phyloP scores from a whole-genome alignment of 306 rosid species.

The Rosa persica region DNA sequence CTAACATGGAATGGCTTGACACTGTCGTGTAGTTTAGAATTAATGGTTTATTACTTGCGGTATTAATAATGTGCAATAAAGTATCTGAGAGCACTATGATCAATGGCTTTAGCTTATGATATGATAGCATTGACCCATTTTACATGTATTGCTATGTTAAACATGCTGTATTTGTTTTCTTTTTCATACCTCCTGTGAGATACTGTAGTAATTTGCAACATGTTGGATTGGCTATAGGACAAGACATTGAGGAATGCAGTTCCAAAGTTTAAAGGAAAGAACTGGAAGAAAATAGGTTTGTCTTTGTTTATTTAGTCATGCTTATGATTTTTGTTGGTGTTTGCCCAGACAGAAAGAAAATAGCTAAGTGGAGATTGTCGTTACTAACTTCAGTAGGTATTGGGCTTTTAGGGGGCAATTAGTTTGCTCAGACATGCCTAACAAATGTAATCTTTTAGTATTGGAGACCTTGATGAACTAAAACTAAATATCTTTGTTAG shows the following conservation, averaged over 20 bases:
- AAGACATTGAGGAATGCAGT: no score
- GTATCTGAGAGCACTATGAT: not conserved
- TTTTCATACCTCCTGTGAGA: no score
- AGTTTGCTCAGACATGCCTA: not conserved
- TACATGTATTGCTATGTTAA: not conserved
- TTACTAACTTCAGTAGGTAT: not conserved
- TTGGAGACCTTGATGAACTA: not conserved
- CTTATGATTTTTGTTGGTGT: not conserved
- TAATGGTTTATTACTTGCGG: not conserved
- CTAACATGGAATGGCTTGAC: slow-evolving; percentile 1
- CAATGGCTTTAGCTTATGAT: slow-evolving; percentile 11
- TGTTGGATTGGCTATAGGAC: no score
- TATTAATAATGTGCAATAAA: not conserved
- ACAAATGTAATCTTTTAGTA: not conserved
- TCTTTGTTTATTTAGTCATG: no score
- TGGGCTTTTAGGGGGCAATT: slow-evolving; percentile 15
- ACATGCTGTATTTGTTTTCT: not conserved
- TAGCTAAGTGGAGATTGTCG: slow-evolving; percentile 1
- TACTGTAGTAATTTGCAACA: no score
- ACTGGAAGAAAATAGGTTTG: no score
- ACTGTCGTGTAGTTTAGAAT: not conserved
- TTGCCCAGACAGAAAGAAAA: not conserved
- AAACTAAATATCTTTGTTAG: not conserved
- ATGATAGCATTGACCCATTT: slow-evolving; percentile 3
- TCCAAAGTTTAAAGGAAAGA: no score